These are phyloP conservation scores for Xerocomellus intermedius DNA, from an alignment of 768 basidiomycete genomes.

Conservation along the genomic window DNA sequence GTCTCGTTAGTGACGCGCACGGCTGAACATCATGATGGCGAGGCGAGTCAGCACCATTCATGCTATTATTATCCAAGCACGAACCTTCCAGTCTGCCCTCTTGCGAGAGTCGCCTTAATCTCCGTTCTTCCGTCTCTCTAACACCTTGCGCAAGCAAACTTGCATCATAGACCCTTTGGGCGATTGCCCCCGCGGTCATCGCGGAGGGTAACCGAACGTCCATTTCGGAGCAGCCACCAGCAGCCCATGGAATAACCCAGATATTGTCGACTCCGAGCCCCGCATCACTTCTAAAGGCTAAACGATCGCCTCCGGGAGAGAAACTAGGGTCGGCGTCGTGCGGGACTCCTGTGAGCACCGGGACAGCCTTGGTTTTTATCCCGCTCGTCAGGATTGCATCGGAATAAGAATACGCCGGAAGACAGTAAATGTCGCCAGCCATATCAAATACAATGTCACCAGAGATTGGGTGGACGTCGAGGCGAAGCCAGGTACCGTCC, in stretches of 20 bases:
- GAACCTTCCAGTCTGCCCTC: slow-evolving; percentile 57
- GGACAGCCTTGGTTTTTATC: slow-evolving; percentile 45
- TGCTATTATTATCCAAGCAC: background rate
- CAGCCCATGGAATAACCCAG: slow-evolving; percentile 62
- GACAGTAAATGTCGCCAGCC: slow-evolving; percentile 71
- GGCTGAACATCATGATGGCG: slow-evolving; percentile 32
- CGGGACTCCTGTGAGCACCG: slow-evolving; percentile 62
- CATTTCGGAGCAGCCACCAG: slow-evolving; percentile 57
- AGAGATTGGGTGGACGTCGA: slow-evolving; percentile 67
- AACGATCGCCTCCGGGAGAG: slow-evolving; percentile 58
- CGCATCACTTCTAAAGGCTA: slow-evolving; percentile 75
- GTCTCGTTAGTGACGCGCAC: slow-evolving; percentile 69
- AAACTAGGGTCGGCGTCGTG: slow-evolving; percentile 73
- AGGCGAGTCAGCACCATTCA: slow-evolving; percentile 2
- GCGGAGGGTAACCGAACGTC: slow-evolving; percentile 42
- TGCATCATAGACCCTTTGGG: slow-evolving; percentile 42
- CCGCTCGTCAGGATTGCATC: slow-evolving; percentile 26
- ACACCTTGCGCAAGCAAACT: slow-evolving; percentile 47
- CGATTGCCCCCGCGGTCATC: slow-evolving; percentile 38
- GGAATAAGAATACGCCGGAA: slow-evolving; percentile 45
- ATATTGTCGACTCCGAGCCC: slow-evolving; percentile 73
- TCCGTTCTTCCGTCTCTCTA: slow-evolving; percentile 49
- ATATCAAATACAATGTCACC: slow-evolving; percentile 77
- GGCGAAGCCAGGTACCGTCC: slow-evolving; percentile 74
- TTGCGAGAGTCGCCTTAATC: slow-evolving; percentile 45